Percentiles rank a stretch among this genome's conserved stretches.
Evolutionary conservation across 768 basidiomycete species (phyloP).

Genomic region (Psilocybe azurescens): DNA sequence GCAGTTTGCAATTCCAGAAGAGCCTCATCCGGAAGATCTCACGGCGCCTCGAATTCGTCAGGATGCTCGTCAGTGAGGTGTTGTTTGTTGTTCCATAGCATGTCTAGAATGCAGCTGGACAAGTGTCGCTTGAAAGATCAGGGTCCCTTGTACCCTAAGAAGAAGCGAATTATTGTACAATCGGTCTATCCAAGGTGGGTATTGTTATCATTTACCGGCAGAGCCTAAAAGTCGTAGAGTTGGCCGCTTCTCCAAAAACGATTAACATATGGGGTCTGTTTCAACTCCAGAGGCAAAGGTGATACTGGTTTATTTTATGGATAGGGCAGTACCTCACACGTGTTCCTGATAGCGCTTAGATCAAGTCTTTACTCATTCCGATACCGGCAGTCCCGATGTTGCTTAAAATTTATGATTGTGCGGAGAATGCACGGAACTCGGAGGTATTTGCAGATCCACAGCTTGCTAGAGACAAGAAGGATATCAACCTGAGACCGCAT

Average conservation of each 20-base stretch:
- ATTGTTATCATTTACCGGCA: not conserved
- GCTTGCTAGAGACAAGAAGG: not conserved
- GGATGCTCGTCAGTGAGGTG: slow-evolving; percentile 15
- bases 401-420: not conserved
- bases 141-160: not conserved
- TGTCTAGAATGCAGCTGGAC: not conserved
- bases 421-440: not conserved
- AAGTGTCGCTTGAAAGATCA: not conserved
- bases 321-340: not conserved
- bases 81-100: slow-evolving; percentile 9
- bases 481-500: not conserved
- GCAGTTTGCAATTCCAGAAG: not conserved
- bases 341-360: not conserved
- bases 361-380: not conserved
- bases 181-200: not conserved
- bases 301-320: not conserved
- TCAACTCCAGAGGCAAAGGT: not conserved
- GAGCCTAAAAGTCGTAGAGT: not conserved
- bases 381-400: not conserved
- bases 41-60: not conserved
- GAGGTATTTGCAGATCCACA: not conserved
- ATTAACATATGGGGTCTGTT: not conserved
- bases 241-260: not conserved
- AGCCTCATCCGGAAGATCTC: slow-evolving; percentile 3
- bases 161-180: not conserved